Evolutionary conservation across 768 basidiomycete species (phyloP), one percentile per base, ranked within the genome.

Genomic region (Suillus clintonianus): DNA sequence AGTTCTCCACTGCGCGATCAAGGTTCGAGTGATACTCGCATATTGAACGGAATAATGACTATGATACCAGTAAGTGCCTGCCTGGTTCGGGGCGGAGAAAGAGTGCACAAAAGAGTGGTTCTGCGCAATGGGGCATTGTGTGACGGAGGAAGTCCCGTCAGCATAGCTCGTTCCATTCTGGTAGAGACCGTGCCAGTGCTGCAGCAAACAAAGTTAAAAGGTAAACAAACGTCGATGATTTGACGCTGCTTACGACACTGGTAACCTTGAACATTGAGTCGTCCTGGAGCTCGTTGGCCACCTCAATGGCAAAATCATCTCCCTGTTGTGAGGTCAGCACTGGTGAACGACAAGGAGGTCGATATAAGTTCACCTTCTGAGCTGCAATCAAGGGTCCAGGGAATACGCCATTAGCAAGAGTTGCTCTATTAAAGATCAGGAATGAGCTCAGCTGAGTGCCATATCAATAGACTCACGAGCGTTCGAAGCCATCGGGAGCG

Each of bases 141-240:
- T 72, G 17, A 82, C 71, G 34, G 72, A 74, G 3, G 72, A 69
- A 1, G 74, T 65, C 6, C 85, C 85, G 58, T 86, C 85, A 0
- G 77, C 81, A 71, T 74, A 81, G 61, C 77, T 82, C 5, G 80
- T 79, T 3, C 65, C 62, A 2, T 70, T 68, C 68, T 86, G 85
- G 59, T 72, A 77, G 54, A 86, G 68, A 1, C 85, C 85, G 67
- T 86, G 85, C 83, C 83, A 86, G 65, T 86, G 85, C 85, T 86
- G 15, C 5, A 3, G 11, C 6, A 10, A 19, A 50, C 22, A 32
- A n/a, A 22, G 14, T 11, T 5, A 9, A 22, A 47, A 22, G 22
- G n/a, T 67, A 7, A 43, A 53, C 19, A 7, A 45, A 19, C 13
- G 62, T 32, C 22, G 11, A 10, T 3, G 13, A 34, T 34, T 27